These are phyloP conservation scores for Waitea zeae DNA, from an alignment of 1,284 basidiomycete species.

Conservation along the genomic window DNA sequence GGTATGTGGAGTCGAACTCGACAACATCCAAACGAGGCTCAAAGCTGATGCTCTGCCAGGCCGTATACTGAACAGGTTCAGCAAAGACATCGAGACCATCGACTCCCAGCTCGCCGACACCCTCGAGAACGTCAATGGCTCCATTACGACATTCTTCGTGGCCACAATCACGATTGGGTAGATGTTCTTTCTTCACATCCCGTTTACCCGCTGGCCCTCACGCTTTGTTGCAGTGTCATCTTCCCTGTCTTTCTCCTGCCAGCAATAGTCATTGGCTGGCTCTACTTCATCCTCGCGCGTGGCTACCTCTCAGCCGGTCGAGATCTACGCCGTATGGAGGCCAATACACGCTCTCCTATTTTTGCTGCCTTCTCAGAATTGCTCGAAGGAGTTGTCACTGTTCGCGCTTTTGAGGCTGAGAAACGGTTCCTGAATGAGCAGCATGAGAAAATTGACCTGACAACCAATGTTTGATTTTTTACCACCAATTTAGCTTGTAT, in stretches of 20 bases:
- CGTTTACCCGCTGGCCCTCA: no score
- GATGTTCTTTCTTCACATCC: no score
- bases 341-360: slow-evolving; percentile 52
- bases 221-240: no score
- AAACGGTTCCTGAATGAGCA: slow-evolving; percentile 60
- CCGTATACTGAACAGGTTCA: slow-evolving; percentile 51
- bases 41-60: slow-evolving; percentile 17
- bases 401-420: slow-evolving; percentile 80
- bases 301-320: slow-evolving; percentile 64
- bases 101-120: slow-evolving; percentile 55
- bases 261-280: slow-evolving; percentile 43
- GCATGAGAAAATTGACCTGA: slow-evolving; percentile 45
- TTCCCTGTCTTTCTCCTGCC: slow-evolving; percentile 64
- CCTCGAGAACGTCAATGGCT: slow-evolving; percentile 55
- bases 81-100: slow-evolving; percentile 69
- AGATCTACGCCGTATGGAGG: slow-evolving; percentile 67
- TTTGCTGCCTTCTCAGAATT: slow-evolving; percentile 70
- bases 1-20: slow-evolving; percentile 11
- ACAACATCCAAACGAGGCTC: slow-evolving; percentile 10
- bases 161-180: slow-evolving; percentile 47
- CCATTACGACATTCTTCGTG: slow-evolving; percentile 55
- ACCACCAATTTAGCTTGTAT: no score
- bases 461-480: slow-evolving; percentile 34
- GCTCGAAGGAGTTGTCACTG: slow-evolving; percentile 67
- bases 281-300: slow-evolving; percentile 47